Conservation (phyloP, 495 filamentous ascomycete genomes). For the Pseudevernia furfuracea region DNA sequence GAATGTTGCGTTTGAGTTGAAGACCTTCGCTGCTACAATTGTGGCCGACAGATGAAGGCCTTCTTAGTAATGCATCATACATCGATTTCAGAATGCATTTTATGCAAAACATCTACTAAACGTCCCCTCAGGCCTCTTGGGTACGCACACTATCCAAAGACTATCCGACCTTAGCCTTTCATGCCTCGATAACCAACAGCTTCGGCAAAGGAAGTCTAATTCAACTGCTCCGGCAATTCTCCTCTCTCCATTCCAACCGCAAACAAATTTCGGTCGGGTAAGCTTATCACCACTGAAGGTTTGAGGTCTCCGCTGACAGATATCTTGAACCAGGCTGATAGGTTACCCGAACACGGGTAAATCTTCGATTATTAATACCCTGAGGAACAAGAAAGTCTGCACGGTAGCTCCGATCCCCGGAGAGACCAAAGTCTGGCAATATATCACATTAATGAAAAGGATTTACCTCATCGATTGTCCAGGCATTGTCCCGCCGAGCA, state of each 20-base stretch:
- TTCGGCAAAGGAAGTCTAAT: slow-evolving; percentile 73
- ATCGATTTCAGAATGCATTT: slow-evolving; percentile 39
- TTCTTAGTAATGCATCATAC: slow-evolving; percentile 99
- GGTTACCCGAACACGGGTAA: slow-evolving; percentile 88
- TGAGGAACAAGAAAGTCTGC: slow-evolving; percentile 86
- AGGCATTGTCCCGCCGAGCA: slow-evolving; percentile 84
- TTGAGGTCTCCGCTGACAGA: too few relatives aligned
- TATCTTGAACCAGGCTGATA: too few relatives aligned
- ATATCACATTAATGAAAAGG: slow-evolving; percentile 91
- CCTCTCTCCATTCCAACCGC: slow-evolving; percentile 76
- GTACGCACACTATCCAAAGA: slow-evolving; percentile 73
- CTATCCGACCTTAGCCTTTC: slow-evolving; percentile 88
- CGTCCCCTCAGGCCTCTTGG: slow-evolving; percentile 65
- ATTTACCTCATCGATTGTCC: slow-evolving; percentile 98
- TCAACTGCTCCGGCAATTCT: slow-evolving; percentile 85
- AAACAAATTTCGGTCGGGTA: slow-evolving; percentile 87
- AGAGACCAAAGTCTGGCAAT: slow-evolving; percentile 84
- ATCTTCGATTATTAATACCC: slow-evolving; percentile 85
- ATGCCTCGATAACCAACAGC: slow-evolving; percentile 84
- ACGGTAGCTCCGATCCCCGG: slow-evolving; percentile 94
- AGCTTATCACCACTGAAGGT: too few relatives aligned
- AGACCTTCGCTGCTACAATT: slow-evolving; percentile 44
- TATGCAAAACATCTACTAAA: slow-evolving; percentile 32
- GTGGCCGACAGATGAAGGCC: slow-evolving; percentile 52
- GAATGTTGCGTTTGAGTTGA: slow-evolving; percentile 88